Evolutionary conservation across 1,284 basidiomycete genomes (phyloP), one percentile per base, ranked within the genome.

Genomic region (Ganoderma sinense): DNA sequence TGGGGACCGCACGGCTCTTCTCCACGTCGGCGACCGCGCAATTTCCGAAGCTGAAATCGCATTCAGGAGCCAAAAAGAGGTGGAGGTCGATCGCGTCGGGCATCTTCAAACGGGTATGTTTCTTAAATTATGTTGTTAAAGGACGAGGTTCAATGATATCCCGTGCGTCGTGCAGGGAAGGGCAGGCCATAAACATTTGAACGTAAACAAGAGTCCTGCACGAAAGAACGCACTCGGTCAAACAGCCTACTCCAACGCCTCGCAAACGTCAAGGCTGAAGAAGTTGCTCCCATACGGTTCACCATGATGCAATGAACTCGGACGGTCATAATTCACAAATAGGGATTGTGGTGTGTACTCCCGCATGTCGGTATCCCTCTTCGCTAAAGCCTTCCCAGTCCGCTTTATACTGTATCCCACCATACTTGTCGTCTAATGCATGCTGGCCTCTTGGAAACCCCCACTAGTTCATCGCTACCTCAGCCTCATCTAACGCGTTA

Each of bases 21-120:
- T 81, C 81, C 41, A 79, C 81, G 18, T 79, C 80, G 13, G 69
- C 80, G 10, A 69, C 72, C 10, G 73, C 76, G 8, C 75, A 77
- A n/a, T 81, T 78, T 61, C 80, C 80, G 65, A 94, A 94, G 81
- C 82, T 94, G 74, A 94, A 94, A 80, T 88, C 90, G 0, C 92
- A 94, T 78, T 89, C 87, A 4, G 93, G 93, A 13, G 87, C 93
- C n/a, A 94, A 94, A 83, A 94, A 94, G 80, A 83, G 93, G 73
- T 94, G 92, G 92, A 84, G 87, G 71, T 89, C 91, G 1, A 81
- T 94, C 48, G 86, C 87, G 20, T 89, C 87, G 31, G 89, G 91
- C 40, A 78, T 84, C n/a, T 94, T 94, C 84, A 94, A 94, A 84
- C 91, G 93, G 70, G 93, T 94, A 75, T 62, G 89, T 81, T 11